Evolutionary conservation across 2,329 filamentous ascomycete genomes (phyloP), one percentile per base, ranked within the genome.

Genomic region (Neophaeococcomyces aloes): DNA sequence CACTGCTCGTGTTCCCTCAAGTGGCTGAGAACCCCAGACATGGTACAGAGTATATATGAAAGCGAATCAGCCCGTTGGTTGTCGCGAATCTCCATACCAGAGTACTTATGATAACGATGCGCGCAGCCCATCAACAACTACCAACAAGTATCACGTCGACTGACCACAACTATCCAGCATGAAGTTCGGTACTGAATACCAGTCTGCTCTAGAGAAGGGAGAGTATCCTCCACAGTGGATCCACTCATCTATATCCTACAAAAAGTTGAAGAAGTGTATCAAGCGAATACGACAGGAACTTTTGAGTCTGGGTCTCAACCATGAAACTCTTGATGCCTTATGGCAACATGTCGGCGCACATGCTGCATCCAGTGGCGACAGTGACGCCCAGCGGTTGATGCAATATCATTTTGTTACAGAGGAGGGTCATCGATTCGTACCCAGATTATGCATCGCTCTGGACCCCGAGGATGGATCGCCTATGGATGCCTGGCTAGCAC

Each of bases 161-260:
- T 32, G 37, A 42, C 21, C 25, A 42, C 23, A 37, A n/a, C 37
- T 40, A 15, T 31, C 33, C 45, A 49, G 14, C 43, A 94, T 94
- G 86, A 94, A 94, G 71, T 94, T 93, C 63, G 85, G 80, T 21
- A 83, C 83, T 59, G 75, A 80, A 57, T 91, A 86, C 60, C 78
- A 80, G 58, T 75, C 81, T 55, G 73, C 75, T 38, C 71, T 94
- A 49, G 69, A 75, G 50, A 74, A 69, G 51, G 81, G 85, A 70
- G 81, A 76, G 51, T 94, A 86, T 59, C 86, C 86, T 6, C 65
- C 75, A 38, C 78, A 81, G 58, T 78, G 74, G 75, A 65, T 87
- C 38, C 72, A 81, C 34, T 79, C 78, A 21, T 86, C 86, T 38
- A 84, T 94, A 49, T 85, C 83, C 2, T 94, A 94, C 61, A 75